These are phyloP conservation scores for Coprinopsis cinerea DNA, from an alignment of 768 basidiomycete species.

Conservation along the genomic window DNA sequence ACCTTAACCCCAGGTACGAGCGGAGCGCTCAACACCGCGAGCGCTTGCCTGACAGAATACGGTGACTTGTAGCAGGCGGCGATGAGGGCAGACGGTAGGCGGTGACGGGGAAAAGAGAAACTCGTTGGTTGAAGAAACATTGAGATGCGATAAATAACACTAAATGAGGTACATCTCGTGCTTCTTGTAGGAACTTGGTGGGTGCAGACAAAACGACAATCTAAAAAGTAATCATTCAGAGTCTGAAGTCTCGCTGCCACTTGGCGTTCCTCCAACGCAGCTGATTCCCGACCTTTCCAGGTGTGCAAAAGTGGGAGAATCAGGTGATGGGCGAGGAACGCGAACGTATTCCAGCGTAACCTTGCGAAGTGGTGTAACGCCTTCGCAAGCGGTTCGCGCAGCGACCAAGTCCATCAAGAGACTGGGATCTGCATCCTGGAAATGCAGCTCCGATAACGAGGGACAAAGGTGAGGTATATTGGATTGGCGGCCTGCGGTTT, in stretches of 20 bases:
- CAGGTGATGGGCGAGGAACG: slow-evolving; percentile 1
- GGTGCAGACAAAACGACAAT: too few species aligned
- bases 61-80: too few species aligned
- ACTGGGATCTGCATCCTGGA: slow-evolving; percentile 21
- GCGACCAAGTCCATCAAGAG: slow-evolving; percentile 17
- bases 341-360: slow-evolving; percentile 17
- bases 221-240: too few species aligned
- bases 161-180: too few species aligned
- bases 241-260: slow-evolving; percentile 7
- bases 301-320: neutral
- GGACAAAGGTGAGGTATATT: slow-evolving; percentile 14
- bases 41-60: too few species aligned
- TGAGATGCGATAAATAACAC: too few species aligned
- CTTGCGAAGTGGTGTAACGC: slow-evolving; percentile 11
- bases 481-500: slow-evolving; percentile 1
- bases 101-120: too few species aligned
- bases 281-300: slow-evolving; percentile 13
- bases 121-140: too few species aligned
- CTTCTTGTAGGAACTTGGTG: too few species aligned
- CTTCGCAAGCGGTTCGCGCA: slow-evolving; percentile 10
- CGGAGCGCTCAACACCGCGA: too few species aligned
- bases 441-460: slow-evolving; percentile 20
- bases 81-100: too few species aligned
- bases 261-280: slow-evolving; percentile 3
- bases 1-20: too few species aligned